Percentiles rank a stretch among this genome's conserved stretches.
Evolutionary conservation across 2,329 filamentous ascomycete species (phyloP).

Genomic region (Purpureocillium takamizusanense): DNA sequence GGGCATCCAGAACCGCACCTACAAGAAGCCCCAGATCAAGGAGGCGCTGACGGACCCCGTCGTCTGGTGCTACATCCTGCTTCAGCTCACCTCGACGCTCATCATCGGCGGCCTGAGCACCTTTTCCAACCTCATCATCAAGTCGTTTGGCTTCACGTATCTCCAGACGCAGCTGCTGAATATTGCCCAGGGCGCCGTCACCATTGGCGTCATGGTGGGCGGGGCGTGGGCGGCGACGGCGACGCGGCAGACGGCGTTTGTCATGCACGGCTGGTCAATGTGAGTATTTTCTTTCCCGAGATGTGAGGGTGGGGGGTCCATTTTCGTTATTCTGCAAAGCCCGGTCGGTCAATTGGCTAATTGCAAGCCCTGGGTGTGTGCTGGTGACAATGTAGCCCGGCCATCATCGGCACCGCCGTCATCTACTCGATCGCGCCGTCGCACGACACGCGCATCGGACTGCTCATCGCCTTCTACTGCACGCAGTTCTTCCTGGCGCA

Average conservation of each 20-base stretch:
- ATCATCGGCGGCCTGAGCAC: slow-evolving; percentile 64
- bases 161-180: slow-evolving; percentile 64
- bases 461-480: too few relatives aligned
- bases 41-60: slow-evolving; percentile 56
- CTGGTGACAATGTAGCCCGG: too few relatives aligned
- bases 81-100: slow-evolving; percentile 63
- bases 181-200: slow-evolving; percentile 67
- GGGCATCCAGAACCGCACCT: slow-evolving; percentile 46
- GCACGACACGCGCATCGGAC: slow-evolving; percentile 9
- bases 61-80: slow-evolving; percentile 53
- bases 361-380: too few relatives aligned
- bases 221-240: slow-evolving; percentile 61
- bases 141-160: slow-evolving; percentile 53
- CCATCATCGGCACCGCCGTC: slow-evolving; percentile 71
- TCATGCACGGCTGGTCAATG: slow-evolving; percentile 58
- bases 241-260: slow-evolving; percentile 55
- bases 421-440: slow-evolving; percentile 60
- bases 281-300: slow-evolving; percentile 41
- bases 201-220: slow-evolving; percentile 58
- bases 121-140: slow-evolving; percentile 69
- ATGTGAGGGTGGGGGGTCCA: too few relatives aligned
- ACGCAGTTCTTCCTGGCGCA: too few relatives aligned
- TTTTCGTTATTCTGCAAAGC: too few relatives aligned
- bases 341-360: too few relatives aligned
- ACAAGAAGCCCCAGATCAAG: slow-evolving; percentile 35